Evolutionary conservation across 352 stramenopile species (phyloP).

Genomic region (Phytophthora fragariae): DNA sequence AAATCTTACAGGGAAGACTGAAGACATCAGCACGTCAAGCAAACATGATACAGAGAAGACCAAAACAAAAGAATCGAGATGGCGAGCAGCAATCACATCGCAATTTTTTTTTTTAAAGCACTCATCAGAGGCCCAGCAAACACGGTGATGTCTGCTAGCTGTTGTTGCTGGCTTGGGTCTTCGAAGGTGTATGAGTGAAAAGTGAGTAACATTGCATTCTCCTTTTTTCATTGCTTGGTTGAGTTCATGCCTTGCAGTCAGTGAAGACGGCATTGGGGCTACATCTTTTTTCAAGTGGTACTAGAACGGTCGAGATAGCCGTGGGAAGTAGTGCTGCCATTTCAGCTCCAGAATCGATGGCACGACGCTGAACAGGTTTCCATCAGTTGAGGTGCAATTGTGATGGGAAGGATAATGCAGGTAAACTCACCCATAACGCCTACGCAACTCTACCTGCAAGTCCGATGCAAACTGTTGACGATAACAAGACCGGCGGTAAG

Average conservation of each 20-base stretch:
- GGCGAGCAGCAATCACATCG: slow-evolving; percentile 36
- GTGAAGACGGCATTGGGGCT: not conserved
- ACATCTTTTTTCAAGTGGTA: not conserved
- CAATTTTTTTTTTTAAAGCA: slow-evolving; percentile 43
- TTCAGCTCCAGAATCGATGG: slow-evolving; percentile 57
- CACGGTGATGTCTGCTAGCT: slow-evolving; percentile 13
- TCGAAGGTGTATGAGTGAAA: slow-evolving; percentile 29
- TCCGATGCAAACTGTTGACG: slow-evolving; percentile 54
- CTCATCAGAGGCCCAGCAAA: slow-evolving; percentile 27
- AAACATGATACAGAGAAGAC: slow-evolving; percentile 39
- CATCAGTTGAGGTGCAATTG: slow-evolving; percentile 2
- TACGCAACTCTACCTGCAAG: slow-evolving; percentile 57
- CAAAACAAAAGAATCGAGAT: slow-evolving; percentile 35
- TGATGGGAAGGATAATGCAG: not conserved
- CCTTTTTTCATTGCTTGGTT: slow-evolving; percentile 36
- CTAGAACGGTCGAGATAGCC: slow-evolving; percentile 27
- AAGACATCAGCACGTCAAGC: slow-evolving; percentile 46
- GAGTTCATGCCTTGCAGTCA: slow-evolving; percentile 17
- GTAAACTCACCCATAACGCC: slow-evolving; percentile 62
- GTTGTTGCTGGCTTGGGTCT: slow-evolving; percentile 21
- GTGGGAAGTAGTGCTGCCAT: slow-evolving; percentile 67
- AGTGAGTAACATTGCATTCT: slow-evolving; percentile 48
- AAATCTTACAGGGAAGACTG: slow-evolving; percentile 47
- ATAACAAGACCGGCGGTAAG: not conserved
- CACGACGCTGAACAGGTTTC: slow-evolving; percentile 42